These are phyloP conservation scores for Mucuna pruriens DNA, from an alignment of 306 rosid genomes.

Conservation along the genomic window DNA sequence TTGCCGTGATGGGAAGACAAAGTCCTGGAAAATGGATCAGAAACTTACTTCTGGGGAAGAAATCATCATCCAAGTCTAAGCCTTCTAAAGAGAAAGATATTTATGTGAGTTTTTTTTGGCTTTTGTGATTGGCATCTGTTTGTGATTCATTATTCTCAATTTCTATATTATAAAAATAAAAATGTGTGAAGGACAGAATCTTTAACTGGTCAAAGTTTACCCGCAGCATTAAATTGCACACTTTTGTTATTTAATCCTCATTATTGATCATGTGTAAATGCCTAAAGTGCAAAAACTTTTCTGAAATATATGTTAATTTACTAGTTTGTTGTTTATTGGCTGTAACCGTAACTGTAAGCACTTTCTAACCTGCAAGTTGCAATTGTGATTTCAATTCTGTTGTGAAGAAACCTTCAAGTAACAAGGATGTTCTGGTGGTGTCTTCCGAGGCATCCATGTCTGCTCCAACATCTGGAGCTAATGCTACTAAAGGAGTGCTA, in stretches of 20 bases:
- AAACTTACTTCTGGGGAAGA: constrained; percentile 70
- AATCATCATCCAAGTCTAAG: constrained; percentile 62
- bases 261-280: not conserved
- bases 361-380: constrained; percentile 11
- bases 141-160: not conserved
- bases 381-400: constrained; percentile 35
- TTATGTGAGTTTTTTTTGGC: constrained; percentile 13
- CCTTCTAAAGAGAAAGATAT: constrained; percentile 39
- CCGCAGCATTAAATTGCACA: not conserved
- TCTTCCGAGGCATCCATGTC: constrained; percentile 48
- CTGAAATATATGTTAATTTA: not conserved
- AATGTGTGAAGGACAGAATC: not conserved
- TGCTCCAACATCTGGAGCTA: constrained; percentile 31
- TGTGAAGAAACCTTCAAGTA: constrained; percentile 49
- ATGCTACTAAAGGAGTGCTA: constrained; percentile 31
- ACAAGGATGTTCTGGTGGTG: constrained; percentile 43
- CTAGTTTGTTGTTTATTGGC: not conserved
- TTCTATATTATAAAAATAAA: not conserved
- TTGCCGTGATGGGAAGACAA: constrained; percentile 61
- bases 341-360: not conserved
- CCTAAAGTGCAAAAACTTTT: not conserved
- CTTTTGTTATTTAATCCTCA: not conserved
- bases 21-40: constrained; percentile 88
- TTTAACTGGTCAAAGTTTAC: not conserved
- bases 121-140: constrained; percentile 2